Percentiles rank a stretch among this genome's conserved stretches.
These are phyloP conservation scores for Phytophthora megakarya DNA, from an alignment of 352 stramenopile genomes.

Conservation along the genomic window DNA sequence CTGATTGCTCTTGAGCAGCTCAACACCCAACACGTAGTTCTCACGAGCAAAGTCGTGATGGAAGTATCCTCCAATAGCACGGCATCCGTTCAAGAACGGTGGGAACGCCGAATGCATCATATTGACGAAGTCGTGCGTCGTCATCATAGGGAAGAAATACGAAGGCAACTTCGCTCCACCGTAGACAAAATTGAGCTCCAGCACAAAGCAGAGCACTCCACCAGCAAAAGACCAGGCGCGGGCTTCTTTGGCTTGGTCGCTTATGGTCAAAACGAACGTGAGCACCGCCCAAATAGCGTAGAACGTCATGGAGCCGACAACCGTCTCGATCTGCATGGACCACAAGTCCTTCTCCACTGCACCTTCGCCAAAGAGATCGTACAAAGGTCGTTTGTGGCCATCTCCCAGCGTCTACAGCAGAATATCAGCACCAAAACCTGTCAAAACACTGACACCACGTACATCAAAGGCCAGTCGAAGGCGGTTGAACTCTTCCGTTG, in stretches of 20 bases:
- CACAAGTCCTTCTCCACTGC: slow-evolving; percentile 90
- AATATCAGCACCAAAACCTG: slow-evolving; percentile 6
- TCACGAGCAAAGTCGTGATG: slow-evolving; percentile 69
- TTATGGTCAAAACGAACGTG: slow-evolving; percentile 95
- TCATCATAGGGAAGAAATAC: slow-evolving; percentile 77
- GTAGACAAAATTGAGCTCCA: slow-evolving; percentile 93
- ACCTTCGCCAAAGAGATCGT: slow-evolving; percentile 95
- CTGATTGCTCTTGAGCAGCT: slow-evolving; percentile 84
- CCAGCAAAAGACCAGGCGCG: slow-evolving; percentile 95
- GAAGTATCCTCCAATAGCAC: slow-evolving; percentile 94
- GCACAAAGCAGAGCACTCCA: slow-evolving; percentile 92
- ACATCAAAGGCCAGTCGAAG: slow-evolving; percentile 96
- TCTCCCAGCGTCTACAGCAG: slow-evolving; percentile 70
- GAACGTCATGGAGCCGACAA: slow-evolving; percentile 93
- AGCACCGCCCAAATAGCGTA: slow-evolving; percentile 97
- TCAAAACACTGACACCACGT: slow-evolving; percentile 1
- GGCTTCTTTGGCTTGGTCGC: slow-evolving; percentile 86
- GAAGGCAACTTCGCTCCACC: slow-evolving; percentile 56
- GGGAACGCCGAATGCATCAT: slow-evolving; percentile 95
- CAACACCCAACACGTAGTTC: slow-evolving; percentile 75
- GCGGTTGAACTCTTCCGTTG: slow-evolving; percentile 92
- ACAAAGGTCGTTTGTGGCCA: slow-evolving; percentile 92
- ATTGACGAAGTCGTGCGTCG: slow-evolving; percentile 92
- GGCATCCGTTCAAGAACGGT: slow-evolving; percentile 96
- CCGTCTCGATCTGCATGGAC: slow-evolving; percentile 87